A percentile compares a stretch with the other conserved stretches of the same genome.
Evolutionary conservation across 306 rosid genomes (phyloP).

Genomic region (Malus sylvestris): DNA sequence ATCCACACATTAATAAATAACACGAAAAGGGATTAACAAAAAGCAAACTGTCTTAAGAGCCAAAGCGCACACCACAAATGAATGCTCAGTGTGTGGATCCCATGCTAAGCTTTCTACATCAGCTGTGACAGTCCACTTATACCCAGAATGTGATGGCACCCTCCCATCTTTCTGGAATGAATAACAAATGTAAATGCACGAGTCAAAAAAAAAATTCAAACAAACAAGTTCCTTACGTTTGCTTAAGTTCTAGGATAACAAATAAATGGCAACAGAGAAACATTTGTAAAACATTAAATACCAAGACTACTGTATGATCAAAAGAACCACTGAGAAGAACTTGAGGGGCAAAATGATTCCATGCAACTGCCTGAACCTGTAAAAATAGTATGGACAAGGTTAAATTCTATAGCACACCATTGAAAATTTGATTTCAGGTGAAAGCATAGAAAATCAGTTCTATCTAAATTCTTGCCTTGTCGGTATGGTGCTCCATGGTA

Average conservation of each 20-base stretch:
- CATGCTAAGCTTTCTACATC: constrained; percentile 95
- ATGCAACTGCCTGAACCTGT: constrained; percentile 95
- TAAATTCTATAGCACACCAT: neutral
- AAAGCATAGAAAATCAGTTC: neutral
- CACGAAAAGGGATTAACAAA: neutral
- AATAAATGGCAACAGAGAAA: neutral
- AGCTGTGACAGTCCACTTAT: constrained; percentile 64
- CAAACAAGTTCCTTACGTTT: neutral
- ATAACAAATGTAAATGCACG: constrained; percentile 9
- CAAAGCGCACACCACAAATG: constrained; percentile 62
- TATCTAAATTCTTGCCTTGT: constrained; percentile 51
- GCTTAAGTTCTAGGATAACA: neutral
- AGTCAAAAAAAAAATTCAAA: neutral
- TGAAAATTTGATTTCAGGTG: neutral
- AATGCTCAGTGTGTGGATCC: constrained; percentile 84
- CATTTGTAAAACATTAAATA: constrained; percentile 27
- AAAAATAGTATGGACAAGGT: constrained; percentile 18
- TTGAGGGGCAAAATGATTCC: constrained; percentile 69
- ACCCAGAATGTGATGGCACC: constrained; percentile 73
- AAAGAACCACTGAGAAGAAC: constrained; percentile 92
- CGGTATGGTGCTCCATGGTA: constrained; percentile 85
- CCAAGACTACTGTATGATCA: constrained; percentile 78
- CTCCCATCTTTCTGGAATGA: constrained; percentile 81
- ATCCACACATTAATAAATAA: neutral
- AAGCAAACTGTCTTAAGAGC: neutral